Conservation (phyloP, 2,329 filamentous ascomycete species). For the Akanthomyces muscarius region DNA sequence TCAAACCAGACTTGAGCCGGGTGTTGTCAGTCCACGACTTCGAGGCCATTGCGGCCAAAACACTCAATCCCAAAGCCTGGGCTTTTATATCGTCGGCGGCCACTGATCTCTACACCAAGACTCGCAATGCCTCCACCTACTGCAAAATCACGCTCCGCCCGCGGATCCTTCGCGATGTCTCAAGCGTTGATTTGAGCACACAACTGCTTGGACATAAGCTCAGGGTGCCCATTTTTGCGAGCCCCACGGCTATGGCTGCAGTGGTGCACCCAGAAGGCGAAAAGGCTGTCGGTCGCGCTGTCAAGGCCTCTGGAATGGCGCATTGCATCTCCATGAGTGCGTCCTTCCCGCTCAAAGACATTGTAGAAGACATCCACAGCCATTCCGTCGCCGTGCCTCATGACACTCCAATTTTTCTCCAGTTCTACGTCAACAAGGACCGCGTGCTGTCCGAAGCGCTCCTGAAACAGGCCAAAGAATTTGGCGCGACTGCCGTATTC, state of each 20-base stretch:
- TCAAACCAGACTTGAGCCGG: too few species aligned
- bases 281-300: constrained; percentile 51
- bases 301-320: constrained; percentile 47
- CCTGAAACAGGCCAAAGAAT: constrained; percentile 40
- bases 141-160: constrained; percentile 56
- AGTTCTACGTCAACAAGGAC: constrained; percentile 59
- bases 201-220: constrained; percentile 51
- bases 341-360: constrained; percentile 53
- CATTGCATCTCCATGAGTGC: constrained; percentile 61
- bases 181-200: constrained; percentile 44
- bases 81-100: constrained; percentile 65
- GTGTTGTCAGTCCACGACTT: constrained; percentile 47
- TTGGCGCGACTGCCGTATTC: constrained; percentile 50
- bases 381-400: constrained; percentile 10
- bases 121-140: constrained; percentile 52
- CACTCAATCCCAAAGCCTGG: constrained; percentile 61
- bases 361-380: constrained; percentile 31
- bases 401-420: constrained; percentile 46
- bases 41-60: constrained; percentile 49
- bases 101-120: constrained; percentile 56
- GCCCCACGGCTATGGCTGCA: constrained; percentile 61
- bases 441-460: constrained; percentile 47
- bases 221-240: constrained; percentile 57
- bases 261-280: constrained; percentile 64
- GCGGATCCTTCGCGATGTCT: constrained; percentile 54